Conservation (phyloP, 164 flowering plant genomes). For the Nymphaea colorata region DNA sequence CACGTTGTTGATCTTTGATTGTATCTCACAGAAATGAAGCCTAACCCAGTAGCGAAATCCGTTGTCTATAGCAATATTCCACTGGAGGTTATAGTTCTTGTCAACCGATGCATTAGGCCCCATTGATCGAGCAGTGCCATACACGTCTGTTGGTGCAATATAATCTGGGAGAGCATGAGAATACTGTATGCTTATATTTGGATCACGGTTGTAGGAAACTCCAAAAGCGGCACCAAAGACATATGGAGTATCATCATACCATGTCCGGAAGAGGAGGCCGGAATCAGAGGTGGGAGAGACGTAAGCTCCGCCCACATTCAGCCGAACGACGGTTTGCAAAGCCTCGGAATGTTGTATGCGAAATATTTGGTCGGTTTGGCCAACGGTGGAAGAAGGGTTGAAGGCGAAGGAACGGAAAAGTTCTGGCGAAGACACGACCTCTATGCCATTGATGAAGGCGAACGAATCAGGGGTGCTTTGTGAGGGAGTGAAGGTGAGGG, state of each 20-base stretch:
- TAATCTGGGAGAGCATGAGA: neutral
- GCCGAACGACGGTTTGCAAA: neutral
- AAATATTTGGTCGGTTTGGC: neutral
- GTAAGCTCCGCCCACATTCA: neutral
- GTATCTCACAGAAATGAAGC: slow-evolving; percentile 61
- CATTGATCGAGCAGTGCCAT: slow-evolving; percentile 1
- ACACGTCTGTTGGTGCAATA: slow-evolving; percentile 1
- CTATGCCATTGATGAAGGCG: slow-evolving; percentile 79
- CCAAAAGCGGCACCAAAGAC: neutral
- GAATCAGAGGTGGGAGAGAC: neutral
- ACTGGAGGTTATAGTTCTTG: slow-evolving; percentile 2
- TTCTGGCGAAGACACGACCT: slow-evolving; percentile 39
- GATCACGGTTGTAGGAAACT: neutral
- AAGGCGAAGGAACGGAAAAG: neutral
- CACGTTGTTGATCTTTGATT: too few relatives aligned
- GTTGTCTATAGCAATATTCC: too few relatives aligned
- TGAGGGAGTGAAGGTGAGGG: slow-evolving; percentile 44
- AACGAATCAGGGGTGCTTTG: slow-evolving; percentile 19
- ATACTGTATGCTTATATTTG: neutral
- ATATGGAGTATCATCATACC: too few relatives aligned
- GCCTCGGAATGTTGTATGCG: neutral
- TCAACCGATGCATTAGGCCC: neutral
- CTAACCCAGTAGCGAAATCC: slow-evolving; percentile 69
- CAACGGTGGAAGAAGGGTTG: neutral
- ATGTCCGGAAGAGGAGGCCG: neutral